Conservation (phyloP, 139 green algal genomes). For the Chlorella sp. region DNA sequence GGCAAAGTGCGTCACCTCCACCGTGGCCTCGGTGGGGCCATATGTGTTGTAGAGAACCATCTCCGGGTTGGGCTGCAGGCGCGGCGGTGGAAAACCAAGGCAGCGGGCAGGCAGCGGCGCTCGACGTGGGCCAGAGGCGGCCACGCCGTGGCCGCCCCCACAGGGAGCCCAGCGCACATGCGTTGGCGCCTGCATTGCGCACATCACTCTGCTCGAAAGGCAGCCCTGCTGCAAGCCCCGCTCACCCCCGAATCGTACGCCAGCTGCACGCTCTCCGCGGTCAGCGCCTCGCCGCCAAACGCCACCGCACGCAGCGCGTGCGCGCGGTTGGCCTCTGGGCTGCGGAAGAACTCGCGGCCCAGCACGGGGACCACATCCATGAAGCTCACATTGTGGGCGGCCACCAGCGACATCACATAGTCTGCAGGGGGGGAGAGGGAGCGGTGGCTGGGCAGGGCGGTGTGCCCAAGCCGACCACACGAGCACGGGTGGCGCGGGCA, state of each 20-base stretch:
- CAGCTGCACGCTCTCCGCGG: no score
- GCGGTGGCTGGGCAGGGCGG: neutral
- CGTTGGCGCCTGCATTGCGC: neutral
- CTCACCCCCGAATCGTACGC: no score
- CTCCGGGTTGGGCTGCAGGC: neutral
- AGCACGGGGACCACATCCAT: no score
- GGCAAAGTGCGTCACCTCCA: slow-evolving; percentile 9
- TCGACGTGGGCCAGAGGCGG: neutral
- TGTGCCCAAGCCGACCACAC: neutral
- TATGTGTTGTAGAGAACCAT: slow-evolving; percentile 28
- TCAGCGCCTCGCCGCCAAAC: no score
- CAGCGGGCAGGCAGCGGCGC: neutral
- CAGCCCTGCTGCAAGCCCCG: no score
- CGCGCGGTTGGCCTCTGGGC: no score
- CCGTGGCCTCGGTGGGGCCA: slow-evolving; percentile 49
- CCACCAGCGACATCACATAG: neutral
- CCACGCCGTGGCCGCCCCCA: neutral
- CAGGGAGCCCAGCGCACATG: neutral
- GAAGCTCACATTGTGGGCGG: neutral
- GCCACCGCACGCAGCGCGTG: no score
- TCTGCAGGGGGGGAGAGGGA: neutral
- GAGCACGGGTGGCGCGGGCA: neutral
- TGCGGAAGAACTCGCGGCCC: no score
- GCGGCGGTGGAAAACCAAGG: no score
- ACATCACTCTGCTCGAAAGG: neutral